These are phyloP conservation scores for Bipolaris victoriae DNA, from an alignment of 2,329 filamentous ascomycete genomes.

Conservation along the genomic window DNA sequence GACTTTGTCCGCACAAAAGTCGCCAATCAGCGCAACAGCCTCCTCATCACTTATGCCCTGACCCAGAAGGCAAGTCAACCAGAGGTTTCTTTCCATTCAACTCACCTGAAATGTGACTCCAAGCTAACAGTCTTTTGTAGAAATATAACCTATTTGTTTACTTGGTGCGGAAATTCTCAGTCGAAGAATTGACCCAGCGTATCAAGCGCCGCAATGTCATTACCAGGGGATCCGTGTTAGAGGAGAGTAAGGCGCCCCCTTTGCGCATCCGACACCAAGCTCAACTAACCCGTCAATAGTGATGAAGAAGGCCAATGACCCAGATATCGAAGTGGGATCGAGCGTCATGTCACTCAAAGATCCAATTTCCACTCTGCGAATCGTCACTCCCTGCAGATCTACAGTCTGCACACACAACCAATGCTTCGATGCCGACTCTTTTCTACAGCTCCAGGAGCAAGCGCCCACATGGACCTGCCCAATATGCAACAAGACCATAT, in stretches of 20 bases:
- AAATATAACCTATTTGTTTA: slow-evolving; percentile 67
- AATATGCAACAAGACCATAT: slow-evolving; percentile 82
- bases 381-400: slow-evolving; percentile 80
- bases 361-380: slow-evolving; percentile 83
- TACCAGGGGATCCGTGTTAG: slow-evolving; percentile 78
- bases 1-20: slow-evolving; percentile 72
- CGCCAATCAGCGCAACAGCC: slow-evolving; percentile 71
- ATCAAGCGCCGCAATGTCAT: slow-evolving; percentile 75
- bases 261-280: not conserved
- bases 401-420: slow-evolving; percentile 84
- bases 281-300: slow-evolving; percentile 59
- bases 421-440: slow-evolving; percentile 93
- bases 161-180: slow-evolving; percentile 74
- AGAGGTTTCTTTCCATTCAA: slow-evolving; percentile 35
- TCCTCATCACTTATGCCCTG: slow-evolving; percentile 90
- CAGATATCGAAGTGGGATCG: slow-evolving; percentile 88
- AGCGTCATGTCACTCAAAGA: slow-evolving; percentile 91
- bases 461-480: slow-evolving; percentile 97
- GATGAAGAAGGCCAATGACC: slow-evolving; percentile 78
- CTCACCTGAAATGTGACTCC: not conserved
- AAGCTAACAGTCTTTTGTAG: slow-evolving; percentile 35
- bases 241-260: slow-evolving; percentile 67
- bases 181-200: slow-evolving; percentile 71
- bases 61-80: slow-evolving; percentile 74
- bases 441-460: slow-evolving; percentile 92